Base-by-base conservation (phyloP, 2,329 filamentous ascomycete genomes). In the Diaporthe australafricana region DNA sequence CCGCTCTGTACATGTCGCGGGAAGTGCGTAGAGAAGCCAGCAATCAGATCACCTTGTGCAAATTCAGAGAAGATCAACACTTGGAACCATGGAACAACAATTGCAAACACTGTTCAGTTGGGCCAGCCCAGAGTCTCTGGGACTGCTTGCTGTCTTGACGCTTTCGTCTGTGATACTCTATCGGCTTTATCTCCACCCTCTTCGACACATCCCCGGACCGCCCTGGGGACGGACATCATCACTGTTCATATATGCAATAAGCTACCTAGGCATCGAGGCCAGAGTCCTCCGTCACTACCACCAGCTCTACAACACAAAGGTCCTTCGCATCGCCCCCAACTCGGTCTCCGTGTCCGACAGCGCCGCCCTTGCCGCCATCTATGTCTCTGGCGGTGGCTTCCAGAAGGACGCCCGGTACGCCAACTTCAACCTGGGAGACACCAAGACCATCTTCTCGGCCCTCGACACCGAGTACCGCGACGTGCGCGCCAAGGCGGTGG, bases 181-280 rank as follows among this genome's bases (percentile, higher is more conserved):
- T n/a, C n/a, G n/a, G 32, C 12, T 68, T 7, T 67, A 67, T 72
- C 45, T 76, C 72, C 9, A 74, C 75, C 45, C 74, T 72, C 40
- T 66, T 45, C 14, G 73, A 53, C 5, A 71, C 71, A 32, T 40
- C 66, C 63, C 56, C 47, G 48, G 30, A 12, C 62, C 22, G 50
- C 70, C 14, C 45, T 71, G 22, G n/a, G 48, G 50, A 25, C 50
- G 60, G 8, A 30, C 50, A 40, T 70, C 48, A 27, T 62, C 70
- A 52, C 35, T 72, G 20, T 72, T 53, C 68, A 55, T 75, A 14
- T 50, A 75, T 60, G 52, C 32, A 14, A 16, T 45, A 6, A 45
- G 72, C 63, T 75, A 71, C 38, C 50, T 72, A 17, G 73, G 74
- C 17, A 72, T 75, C 47, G 74, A 75, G 56, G 70, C 70, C 22